These are phyloP conservation scores for Cladosporium sp. DNA, from an alignment of 2,329 filamentous ascomycete species.

Conservation along the genomic window DNA sequence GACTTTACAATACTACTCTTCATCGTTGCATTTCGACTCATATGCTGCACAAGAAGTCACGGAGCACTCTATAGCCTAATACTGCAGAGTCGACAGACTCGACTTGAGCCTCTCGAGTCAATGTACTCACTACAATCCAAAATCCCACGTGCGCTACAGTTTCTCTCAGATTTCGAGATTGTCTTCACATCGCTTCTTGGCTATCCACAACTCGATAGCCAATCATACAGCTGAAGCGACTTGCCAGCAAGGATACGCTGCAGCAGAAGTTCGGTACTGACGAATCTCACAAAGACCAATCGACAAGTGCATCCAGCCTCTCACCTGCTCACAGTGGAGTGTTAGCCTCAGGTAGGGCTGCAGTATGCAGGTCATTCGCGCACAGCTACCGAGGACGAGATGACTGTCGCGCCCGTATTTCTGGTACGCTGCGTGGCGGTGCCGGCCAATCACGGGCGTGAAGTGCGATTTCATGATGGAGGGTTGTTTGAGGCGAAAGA, in stretches of 20 bases:
- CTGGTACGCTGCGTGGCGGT: conserved; percentile 17
- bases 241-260: conserved; percentile 2
- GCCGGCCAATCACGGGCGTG: conserved; percentile 11
- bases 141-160: neutral
- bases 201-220: neutral
- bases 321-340: neutral
- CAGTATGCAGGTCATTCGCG: conserved; percentile 19
- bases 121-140: neutral
- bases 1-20: neutral
- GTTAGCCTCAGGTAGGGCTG: conserved; percentile 16
- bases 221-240: conserved; percentile 6
- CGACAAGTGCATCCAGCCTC: neutral
- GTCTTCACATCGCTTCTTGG: neutral
- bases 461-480: conserved; percentile 7
- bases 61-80: neutral
- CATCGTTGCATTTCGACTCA: neutral
- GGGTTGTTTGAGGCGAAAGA: conserved; percentile 18
- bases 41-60: neutral
- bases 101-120: neutral
- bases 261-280: conserved; percentile 12
- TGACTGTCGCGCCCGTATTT: neutral
- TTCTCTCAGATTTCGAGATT: neutral
- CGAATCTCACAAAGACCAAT: conserved; percentile 5
- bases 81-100: neutral
- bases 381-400: conserved; percentile 7